Conservation (phyloP, 768 basidiomycete genomes). For the Tulasnella sp. region DNA sequence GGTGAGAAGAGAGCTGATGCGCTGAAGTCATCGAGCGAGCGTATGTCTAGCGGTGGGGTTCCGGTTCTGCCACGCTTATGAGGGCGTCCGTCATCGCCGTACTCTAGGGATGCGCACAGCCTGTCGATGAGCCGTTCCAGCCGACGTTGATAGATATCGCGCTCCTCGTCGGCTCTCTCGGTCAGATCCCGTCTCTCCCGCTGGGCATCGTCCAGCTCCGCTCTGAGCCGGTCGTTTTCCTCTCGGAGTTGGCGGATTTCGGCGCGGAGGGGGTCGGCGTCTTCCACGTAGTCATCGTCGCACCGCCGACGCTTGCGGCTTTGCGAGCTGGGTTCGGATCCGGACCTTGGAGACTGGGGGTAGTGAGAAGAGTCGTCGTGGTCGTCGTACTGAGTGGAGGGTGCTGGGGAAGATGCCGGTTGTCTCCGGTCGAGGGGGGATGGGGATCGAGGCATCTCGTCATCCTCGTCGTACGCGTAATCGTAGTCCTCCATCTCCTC, state of each 20-base stretch:
- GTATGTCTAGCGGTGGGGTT: too few relatives aligned
- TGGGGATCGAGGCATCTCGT: not conserved
- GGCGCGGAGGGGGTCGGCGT: not conserved
- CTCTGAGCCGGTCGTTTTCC: not conserved
- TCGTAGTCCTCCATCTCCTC: not conserved
- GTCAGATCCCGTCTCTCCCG: not conserved
- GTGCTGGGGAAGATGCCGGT: not conserved
- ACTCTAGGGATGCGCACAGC: not conserved
- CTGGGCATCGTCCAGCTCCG: not conserved
- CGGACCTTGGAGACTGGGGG: not conserved
- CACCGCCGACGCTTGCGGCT: not conserved
- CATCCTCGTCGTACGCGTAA: not conserved
- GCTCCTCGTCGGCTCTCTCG: not conserved
- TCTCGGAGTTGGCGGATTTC: not conserved
- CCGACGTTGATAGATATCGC: not conserved
- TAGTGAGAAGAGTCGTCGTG: not conserved
- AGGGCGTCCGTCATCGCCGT: too few relatives aligned
- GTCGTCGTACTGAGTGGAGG: not conserved
- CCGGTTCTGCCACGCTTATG: too few relatives aligned
- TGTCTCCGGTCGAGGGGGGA: not conserved
- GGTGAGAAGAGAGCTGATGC: too few relatives aligned
- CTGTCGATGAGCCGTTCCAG: not conserved
- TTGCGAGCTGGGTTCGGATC: not conserved
- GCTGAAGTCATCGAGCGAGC: too few relatives aligned
- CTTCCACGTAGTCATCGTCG: not conserved